Evolutionary conservation across 2,329 filamentous ascomycete genomes (phyloP).

Genomic region (Phoma sp.): DNA sequence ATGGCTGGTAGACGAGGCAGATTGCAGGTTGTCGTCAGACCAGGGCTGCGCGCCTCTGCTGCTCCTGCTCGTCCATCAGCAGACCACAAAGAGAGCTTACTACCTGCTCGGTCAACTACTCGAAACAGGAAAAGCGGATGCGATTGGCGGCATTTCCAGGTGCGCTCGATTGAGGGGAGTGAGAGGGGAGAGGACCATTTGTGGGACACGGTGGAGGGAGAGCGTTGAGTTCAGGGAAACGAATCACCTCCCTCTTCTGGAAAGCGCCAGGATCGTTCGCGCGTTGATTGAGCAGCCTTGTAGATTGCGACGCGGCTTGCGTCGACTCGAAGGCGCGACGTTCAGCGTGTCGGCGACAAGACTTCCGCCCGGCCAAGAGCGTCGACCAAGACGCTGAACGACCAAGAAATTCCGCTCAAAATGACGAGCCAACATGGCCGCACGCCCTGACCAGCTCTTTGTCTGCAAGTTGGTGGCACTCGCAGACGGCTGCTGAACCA

Average conservation of each 20-base stretch:
- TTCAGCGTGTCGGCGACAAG: slow-evolving; percentile 14
- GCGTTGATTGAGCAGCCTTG: slow-evolving; percentile 2
- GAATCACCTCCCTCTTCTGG: slow-evolving; percentile 15
- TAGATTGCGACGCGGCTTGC: slow-evolving; percentile 17
- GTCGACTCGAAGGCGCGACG: slow-evolving; percentile 12
- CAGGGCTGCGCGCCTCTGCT: background rate
- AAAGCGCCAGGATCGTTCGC: slow-evolving; percentile 8
- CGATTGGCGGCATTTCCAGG: background rate
- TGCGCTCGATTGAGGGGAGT: background rate
- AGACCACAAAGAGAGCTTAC: background rate
- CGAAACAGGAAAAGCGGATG: slow-evolving; percentile 1
- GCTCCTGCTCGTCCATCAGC: background rate
- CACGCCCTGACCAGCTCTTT: slow-evolving; percentile 13
- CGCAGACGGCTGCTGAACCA: slow-evolving; percentile 6
- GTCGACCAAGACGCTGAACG: slow-evolving; percentile 5
- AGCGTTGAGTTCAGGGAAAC: slow-evolving; percentile 4
- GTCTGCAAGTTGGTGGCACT: slow-evolving; percentile 6
- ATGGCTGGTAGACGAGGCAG: background rate
- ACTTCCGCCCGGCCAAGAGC: slow-evolving; percentile 15
- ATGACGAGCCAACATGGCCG: slow-evolving; percentile 5
- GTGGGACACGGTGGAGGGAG: background rate
- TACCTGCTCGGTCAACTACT: background rate
- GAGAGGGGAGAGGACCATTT: too few relatives aligned
- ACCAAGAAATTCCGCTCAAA: slow-evolving; percentile 17
- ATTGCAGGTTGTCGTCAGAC: background rate